Evolutionary conservation across 192 early-diverging fungal species (phyloP), one percentile per base, ranked within the genome.

Genomic region (Mortierella hygrophila): DNA sequence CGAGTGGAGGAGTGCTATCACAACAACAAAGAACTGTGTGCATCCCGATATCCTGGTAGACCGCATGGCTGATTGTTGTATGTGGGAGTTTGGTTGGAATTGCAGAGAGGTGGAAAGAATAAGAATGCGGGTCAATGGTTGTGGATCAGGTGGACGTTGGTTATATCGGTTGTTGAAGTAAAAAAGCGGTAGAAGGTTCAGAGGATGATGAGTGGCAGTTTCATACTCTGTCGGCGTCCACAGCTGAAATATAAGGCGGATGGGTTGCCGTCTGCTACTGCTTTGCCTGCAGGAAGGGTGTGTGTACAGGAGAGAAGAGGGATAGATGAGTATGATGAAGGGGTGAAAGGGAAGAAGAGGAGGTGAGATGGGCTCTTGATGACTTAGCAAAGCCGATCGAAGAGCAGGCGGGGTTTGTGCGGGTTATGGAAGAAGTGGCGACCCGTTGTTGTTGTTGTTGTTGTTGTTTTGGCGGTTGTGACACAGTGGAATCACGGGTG

Each of bases 381-480:
- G 29, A 65, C 60, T 65, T 65, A 65, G 29, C 60, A 65, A 65
- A 32, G 11, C 11, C 29, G 11, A 65, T 65, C 60, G 60, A 65
- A 15, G 60, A 65, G 60, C 60, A 35, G 60, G 32, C 60, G 60
- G 60, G 60, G 60, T 32, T 65, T 65, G 60, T 65, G 60, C 60
- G 60, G 29, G 26, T 10, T 65, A 29, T 65, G 60, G 60, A 26
- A 65, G 60, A 32, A 13, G 26, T 11, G 23, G 60, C 0, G 26
- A 13, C 3, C 11, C 10, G 10, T 65, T 52, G 49, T 52, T 20
- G 49, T 6, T 52, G 49, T 49, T 63, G 29, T 26, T 15, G 26
- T 32, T 65, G 29, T 4, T 32, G 60, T 32, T 26, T 65, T 65
- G 60, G 0, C 32, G n/a, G 11, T 11, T 32, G 26, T 32, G 10